These are phyloP conservation scores for Pterula multifida DNA, from an alignment of 1,284 basidiomycete genomes.

Conservation along the genomic window DNA sequence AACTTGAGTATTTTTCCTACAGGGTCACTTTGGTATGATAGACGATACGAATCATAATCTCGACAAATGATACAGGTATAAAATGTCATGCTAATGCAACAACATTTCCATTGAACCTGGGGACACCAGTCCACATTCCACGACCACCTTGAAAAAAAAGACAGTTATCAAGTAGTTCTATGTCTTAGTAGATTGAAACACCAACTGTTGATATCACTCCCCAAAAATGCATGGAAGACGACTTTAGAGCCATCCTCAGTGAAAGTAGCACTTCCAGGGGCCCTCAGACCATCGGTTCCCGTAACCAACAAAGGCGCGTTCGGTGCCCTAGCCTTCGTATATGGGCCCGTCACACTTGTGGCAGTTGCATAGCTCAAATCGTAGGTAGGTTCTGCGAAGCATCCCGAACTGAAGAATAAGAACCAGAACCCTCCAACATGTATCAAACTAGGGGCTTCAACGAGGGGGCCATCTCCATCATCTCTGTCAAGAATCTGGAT, in stretches of 20 bases:
- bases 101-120: neutral
- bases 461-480: conserved; percentile 12
- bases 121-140: neutral
- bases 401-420: conserved; percentile 14
- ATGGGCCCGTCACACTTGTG: conserved; percentile 12
- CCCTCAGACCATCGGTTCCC: conserved; percentile 11
- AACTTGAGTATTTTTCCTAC: too few relatives aligned
- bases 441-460: conserved; percentile 12
- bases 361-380: conserved; percentile 15
- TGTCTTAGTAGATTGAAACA: neutral
- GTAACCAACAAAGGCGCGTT: conserved; percentile 9
- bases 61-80: too few relatives aligned
- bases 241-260: neutral
- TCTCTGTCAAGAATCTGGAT: conserved; percentile 12
- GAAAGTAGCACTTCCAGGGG: conserved; percentile 9
- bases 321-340: conserved; percentile 12
- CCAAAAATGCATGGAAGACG: conserved; percentile 7
- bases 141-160: neutral
- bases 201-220: neutral
- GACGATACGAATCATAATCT: too few relatives aligned
- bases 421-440: conserved; percentile 8
- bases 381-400: conserved; percentile 12
- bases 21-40: too few relatives aligned
- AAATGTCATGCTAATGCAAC: too few relatives aligned
- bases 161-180: neutral